phyloP scores from a whole-genome alignment of 2,329 filamentous ascomycete species.

The Helicocarpus griseus region DNA sequence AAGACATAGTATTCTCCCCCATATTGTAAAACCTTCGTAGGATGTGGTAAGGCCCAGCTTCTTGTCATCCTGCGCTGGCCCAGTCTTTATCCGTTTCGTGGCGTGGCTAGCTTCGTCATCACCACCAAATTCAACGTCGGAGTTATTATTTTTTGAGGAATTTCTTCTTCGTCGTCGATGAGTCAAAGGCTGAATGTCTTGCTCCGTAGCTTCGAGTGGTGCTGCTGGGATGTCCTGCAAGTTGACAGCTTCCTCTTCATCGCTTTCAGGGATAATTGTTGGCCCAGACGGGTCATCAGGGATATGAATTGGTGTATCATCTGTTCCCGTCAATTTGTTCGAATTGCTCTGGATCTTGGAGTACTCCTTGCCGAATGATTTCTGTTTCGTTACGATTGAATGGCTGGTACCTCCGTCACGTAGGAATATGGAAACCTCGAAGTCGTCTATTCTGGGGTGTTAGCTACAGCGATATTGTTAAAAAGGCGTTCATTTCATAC shows the following conservation, averaged over 20 bases:
- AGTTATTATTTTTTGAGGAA: conserved; percentile 12
- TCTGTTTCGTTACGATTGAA: conserved; percentile 76
- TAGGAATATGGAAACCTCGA: conserved; percentile 89
- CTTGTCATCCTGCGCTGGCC: conserved; percentile 63
- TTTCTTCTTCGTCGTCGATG: conserved; percentile 17
- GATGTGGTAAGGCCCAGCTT: conserved; percentile 76
- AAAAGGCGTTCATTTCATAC: conserved; percentile 38
- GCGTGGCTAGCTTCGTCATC: conserved; percentile 8
- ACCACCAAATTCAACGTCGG: conserved; percentile 3
- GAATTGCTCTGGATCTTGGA: conserved; percentile 52
- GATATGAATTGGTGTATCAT: conserved; percentile 46
- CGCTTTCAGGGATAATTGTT: conserved; percentile 51
- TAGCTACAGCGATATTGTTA: not conserved
- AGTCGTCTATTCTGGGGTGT: conserved; percentile 59
- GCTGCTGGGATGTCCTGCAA: conserved; percentile 50
- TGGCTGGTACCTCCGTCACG: conserved; percentile 79
- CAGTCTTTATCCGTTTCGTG: conserved; percentile 25
- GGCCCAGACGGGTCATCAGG: conserved; percentile 30
- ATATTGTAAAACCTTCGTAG: conserved; percentile 94
- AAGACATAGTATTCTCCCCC: conserved; percentile 82
- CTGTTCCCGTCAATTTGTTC: conserved; percentile 49
- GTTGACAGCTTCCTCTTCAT: conserved; percentile 38
- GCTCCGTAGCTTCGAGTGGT: not conserved
- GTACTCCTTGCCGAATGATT: conserved; percentile 56
- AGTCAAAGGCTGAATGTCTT: conserved; percentile 9